Base-by-base conservation (phyloP, 2,329 filamentous ascomycete species). In the Fusarium guadeloupense region DNA sequence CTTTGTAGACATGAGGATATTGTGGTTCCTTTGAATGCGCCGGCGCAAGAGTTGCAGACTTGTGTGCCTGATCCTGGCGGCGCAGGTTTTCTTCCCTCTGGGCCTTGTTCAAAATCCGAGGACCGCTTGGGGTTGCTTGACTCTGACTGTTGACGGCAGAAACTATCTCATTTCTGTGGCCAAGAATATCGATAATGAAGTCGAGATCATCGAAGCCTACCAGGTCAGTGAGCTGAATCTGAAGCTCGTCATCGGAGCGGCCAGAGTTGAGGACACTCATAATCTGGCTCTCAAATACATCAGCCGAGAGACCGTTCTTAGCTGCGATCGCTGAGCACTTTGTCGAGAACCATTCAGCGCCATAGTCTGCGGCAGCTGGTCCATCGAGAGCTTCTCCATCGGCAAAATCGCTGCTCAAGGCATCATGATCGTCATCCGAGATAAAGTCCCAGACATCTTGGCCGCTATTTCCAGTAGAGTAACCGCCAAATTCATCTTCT, bases 401-500 rank as follows among this genome's bases (percentile, higher is more conserved):
- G 41, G 89, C 84, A 25, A 86, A 78, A 59, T 91, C 90, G 67
- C 87, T 89, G 69, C 85, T 89, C 72, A 84, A 78, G 8, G 84
- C 81, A 51, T 89, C 88, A 17, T 87, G 86, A 20, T 90, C 88
- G 42, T 84, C 83, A 44, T 93, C 89, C 55, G 89, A 92, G 70
- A 96, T 92, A 54, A 96, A 87, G 73, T 97, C 93, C 94, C 94
- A 97, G 9, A 97, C 88, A 76, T 97, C 93, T 54, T 94, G 90
- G 6, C 86, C 85, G 16, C 84, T 86, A 37, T 84, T 86, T 6
- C 85, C 85, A 3, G 83, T 84, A 2, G 80, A 82, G 62, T 81
- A 81, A 12, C 78, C 79, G 23, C 81, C 80, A 25, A 84, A 80
- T 28, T 91, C 88, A 9, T 92, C 86, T 59, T 91, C 88, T 37